A percentile compares a stretch with the other conserved stretches of the same genome.
Evolutionary conservation across 305 asterid genomes (phyloP).

Genomic region (Petunia hybrid): DNA sequence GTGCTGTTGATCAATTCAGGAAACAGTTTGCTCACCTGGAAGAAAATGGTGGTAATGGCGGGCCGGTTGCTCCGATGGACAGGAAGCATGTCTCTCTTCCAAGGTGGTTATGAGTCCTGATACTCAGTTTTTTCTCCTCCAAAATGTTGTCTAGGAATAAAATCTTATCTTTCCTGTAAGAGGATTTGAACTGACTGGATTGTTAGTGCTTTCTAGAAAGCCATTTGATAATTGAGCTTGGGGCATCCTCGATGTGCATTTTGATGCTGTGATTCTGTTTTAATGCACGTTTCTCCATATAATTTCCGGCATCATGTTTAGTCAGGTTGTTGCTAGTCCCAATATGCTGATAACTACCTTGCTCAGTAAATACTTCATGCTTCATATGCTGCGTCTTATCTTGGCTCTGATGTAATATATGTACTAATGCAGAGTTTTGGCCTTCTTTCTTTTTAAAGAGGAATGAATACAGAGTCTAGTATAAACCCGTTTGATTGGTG

Average conservation of each 20-base stretch:
- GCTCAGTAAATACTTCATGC: background rate
- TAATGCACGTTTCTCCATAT: background rate
- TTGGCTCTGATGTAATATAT: constrained; percentile 11
- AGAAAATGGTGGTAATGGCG: constrained; percentile 67
- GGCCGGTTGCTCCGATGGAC: constrained; percentile 61
- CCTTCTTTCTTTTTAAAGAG: background rate
- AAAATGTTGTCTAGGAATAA: background rate
- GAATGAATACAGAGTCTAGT: background rate
- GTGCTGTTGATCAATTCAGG: constrained; percentile 80
- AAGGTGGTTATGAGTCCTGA: constrained; percentile 49
- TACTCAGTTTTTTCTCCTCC: background rate
- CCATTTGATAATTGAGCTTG: background rate
- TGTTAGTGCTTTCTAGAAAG: background rate
- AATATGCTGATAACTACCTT: constrained; percentile 1
- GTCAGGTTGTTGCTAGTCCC: background rate
- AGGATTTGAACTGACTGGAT: background rate
- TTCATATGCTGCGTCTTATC: background rate
- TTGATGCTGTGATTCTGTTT: background rate
- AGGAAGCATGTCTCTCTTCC: constrained; percentile 89
- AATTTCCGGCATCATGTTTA: background rate
- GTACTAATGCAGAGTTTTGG: background rate
- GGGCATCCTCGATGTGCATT: background rate
- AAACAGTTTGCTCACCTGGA: constrained; percentile 80
- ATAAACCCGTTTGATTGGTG: background rate
- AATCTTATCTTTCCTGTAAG: background rate